Base-by-base conservation (phyloP, 1,284 basidiomycete species). In the Takashimella tepidaria region DNA sequence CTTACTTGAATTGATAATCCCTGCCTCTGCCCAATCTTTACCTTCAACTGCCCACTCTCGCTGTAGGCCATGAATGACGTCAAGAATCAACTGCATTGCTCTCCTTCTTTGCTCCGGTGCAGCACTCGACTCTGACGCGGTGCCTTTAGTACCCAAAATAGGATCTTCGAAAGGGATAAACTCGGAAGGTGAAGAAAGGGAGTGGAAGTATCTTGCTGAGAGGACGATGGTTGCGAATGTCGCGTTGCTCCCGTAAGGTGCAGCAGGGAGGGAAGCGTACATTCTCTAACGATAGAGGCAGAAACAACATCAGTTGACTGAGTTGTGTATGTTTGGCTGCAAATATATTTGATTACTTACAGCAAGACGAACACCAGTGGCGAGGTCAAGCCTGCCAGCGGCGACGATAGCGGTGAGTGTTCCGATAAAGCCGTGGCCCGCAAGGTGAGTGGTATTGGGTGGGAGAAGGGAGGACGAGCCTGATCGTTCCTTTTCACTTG, bases 351-450 rank as follows among this genome's bases (percentile, higher is more conserved):
- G 37, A 41, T 41, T 4, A 64, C 68, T 56, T 27, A 68, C 68
- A 4, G 71, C 69, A 11, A 76, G 57, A 16, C 74, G 55, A 20
- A 74, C 69, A 10, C 70, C 72, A 8, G 68, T 69, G 5, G 68
- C 58, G 12, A 76, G 62, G 51, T 73, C 71, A 5, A 76, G 52
- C 31, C 66, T 61, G 5, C 72, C 72, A 5, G 69, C 60, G 5
- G 72, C 74, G 16, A 76, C 74, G 11, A 76, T 56, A 2, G 72
- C 68, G 2, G 74, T 71, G 21, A 76, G 57, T 2, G 72, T 73
- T 2, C 74, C 74, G 49, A 76, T 67, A 54, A 74, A 74, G 2
- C 74, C 74, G 51, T 76, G 73, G 12, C 74, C 74, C 4, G 68
- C 69, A 23, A 76, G 68, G 55, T 73, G 69, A 4, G 63, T 63